Evolutionary conservation across 2,329 filamentous ascomycete genomes (phyloP), one percentile per base, ranked within the genome.

Genomic region (Trichophyton benhamiae): DNA sequence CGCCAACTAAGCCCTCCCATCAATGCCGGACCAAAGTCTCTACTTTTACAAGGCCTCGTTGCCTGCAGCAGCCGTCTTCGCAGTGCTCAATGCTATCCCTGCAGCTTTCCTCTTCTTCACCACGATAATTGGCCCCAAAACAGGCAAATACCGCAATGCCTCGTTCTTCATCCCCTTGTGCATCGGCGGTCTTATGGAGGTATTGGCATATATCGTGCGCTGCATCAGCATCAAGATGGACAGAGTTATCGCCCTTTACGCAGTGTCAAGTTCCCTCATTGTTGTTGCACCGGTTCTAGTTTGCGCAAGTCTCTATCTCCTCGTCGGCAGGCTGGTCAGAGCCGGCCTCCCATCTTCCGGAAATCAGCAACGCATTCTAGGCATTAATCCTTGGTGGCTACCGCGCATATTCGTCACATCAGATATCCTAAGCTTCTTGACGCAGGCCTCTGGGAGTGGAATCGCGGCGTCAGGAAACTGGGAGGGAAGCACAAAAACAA

Each of bases 231-330:
- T 72, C 42, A 71, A 73, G 60, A 65, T 73, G 38, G 69, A 70
- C 22, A 65, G 67, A 5, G 66, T 72, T 3, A 68, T 79, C 42
- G 66, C 68, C 1, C 68, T 76, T 0, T 79, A 77, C 60, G 72
- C 78, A 3, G 65, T 72, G 44, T 75, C 72, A 0, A 65, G 72
- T 3, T 74, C 73, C 0, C 70, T 78, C 22, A 76, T 79, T n/a
- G 75, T 80, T 11, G 71, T 82, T 46, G 77, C 78, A 0, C 79
- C 79, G 0, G 72, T 80, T 48, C 74, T 81, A 59, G 68, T 80
- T 57, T 78, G 78, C 15, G 79, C 79, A 0, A 78, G 77, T 1
- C 77, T 80, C 61, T 82, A 82, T 67, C 73, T 81, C 59, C 74
- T 81, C 53, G 75, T 82, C 59, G 78, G 76, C n/a, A 74, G 76